Evolutionary conservation across 495 filamentous ascomycete species (phyloP), one percentile per base, ranked within the genome.

Genomic region (Penicillium malachiteum): DNA sequence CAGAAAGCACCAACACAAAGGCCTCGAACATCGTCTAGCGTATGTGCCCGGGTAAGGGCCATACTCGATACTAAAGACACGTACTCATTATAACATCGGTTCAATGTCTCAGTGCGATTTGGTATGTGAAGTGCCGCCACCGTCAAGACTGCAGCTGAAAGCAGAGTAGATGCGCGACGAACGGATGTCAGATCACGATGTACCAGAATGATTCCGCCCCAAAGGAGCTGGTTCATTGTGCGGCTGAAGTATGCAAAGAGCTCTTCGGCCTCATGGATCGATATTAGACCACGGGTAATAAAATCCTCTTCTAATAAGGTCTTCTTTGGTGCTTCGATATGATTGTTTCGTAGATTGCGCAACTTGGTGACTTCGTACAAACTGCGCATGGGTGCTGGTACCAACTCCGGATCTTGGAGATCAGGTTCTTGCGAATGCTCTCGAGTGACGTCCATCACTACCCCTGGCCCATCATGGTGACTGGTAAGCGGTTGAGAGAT

Each of bases 311-410:
- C 78, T 44, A 79, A 57, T 30, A 81, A 68, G 7, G 74, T 78
- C 52, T 70, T 68, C 53, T 74, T 74, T 7, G 73, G 77, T 45
- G 72, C 71, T 53, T 77, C 72, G 13, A 68, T 70, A 26, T 65
- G 66, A 47, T 76, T 75, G 47, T 73, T 74, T n/a, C 80, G 66
- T 49, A 83, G 54, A 40, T 82, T 78, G 31, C 79, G 73, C 48
- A 84, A 64, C 41, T 80, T 83, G 7, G 82, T 84, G 31, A 84
- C 82, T 55, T 84, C 82, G 60, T 82, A 85, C 18, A 85, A 62
- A 65, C 78, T 83, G 50, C 79, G 75, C 80, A 85, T 84, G 0
- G 82, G 82, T 5, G 78, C 81, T 1, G 79, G 71, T 30, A 84
- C 78, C 34, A 84, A 50, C 8, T 74, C 72, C 16, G 74, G 70